Evolutionary conservation across 495 filamentous ascomycete species (phyloP).

Genomic region (Penicillium dipodomyicola): DNA sequence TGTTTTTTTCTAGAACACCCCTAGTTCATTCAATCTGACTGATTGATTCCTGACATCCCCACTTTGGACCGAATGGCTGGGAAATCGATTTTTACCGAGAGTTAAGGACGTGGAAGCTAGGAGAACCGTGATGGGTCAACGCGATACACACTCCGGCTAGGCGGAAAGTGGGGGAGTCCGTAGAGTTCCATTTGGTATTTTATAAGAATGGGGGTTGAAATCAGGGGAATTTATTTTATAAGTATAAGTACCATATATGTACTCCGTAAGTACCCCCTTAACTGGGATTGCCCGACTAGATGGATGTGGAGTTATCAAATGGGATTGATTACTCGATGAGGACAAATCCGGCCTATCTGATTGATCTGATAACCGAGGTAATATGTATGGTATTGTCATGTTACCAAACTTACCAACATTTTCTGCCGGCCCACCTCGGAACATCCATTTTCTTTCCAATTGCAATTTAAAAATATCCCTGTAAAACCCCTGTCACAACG

Average conservation of each 20-base stretch:
- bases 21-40: slow-evolving; percentile 2
- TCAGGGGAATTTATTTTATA: neutral
- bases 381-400: neutral
- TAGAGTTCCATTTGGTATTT: neutral
- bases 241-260: neutral
- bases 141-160: neutral
- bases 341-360: slow-evolving; percentile 16
- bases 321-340: neutral
- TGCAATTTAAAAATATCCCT: neutral
- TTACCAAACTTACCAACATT: neutral
- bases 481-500: neutral
- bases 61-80: slow-evolving; percentile 8
- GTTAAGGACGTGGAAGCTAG: neutral
- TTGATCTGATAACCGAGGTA: slow-evolving; percentile 25
- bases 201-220: neutral
- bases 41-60: slow-evolving; percentile 6
- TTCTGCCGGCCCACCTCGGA: slow-evolving; percentile 4
- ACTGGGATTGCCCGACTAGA: neutral
- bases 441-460: neutral
- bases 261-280: neutral
- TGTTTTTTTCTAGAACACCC: slow-evolving; percentile 9
- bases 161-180: slow-evolving; percentile 18
- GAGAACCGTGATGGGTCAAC: slow-evolving; percentile 1
- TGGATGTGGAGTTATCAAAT: slow-evolving; percentile 10
- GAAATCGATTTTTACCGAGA: slow-evolving; percentile 5